These are phyloP conservation scores for Apiospora arundinis DNA, from an alignment of 2,329 filamentous ascomycete genomes.

Conservation along the genomic window DNA sequence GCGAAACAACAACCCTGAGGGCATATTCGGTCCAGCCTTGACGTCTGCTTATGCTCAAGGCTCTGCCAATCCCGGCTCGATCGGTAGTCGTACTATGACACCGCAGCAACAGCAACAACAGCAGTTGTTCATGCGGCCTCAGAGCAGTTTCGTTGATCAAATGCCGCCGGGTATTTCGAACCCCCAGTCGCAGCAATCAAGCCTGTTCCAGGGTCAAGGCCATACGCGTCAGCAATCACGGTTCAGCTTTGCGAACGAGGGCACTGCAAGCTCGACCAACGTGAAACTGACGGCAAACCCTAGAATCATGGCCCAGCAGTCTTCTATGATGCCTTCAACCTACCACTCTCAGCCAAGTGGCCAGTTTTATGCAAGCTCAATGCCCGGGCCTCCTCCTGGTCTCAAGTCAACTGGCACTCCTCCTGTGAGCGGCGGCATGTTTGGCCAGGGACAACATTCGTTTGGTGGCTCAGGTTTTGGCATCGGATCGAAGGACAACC, in stretches of 20 bases:
- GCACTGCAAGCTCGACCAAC: conserved; percentile 63
- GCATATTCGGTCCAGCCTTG: conserved; percentile 60
- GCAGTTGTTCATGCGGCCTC: conserved; percentile 73
- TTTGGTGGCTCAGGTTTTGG: conserved; percentile 79
- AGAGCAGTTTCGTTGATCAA: conserved; percentile 64
- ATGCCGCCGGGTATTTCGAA: conserved; percentile 64
- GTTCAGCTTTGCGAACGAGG: conserved; percentile 86
- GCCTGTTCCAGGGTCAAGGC: conserved; percentile 64
- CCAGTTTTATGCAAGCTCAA: conserved; percentile 82
- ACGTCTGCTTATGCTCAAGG: conserved; percentile 55
- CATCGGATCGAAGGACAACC: conserved; percentile 71
- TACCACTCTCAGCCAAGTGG: conserved; percentile 66
- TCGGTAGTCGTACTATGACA: conserved; percentile 76
- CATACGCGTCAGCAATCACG: conserved; percentile 86
- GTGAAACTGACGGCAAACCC: conserved; percentile 82
- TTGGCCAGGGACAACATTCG: conserved; percentile 85
- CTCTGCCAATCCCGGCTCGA: conserved; percentile 60
- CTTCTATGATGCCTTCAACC: conserved; percentile 77
- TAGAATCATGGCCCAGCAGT: conserved; percentile 83
- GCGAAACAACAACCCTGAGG: conserved; percentile 60
- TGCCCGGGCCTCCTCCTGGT: conserved; percentile 92
- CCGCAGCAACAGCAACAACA: conserved; percentile 75
- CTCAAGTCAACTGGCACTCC: conserved; percentile 95
- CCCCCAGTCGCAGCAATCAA: conserved; percentile 45
- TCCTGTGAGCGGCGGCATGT: conserved; percentile 74